Evolutionary conservation across 305 asterid species (phyloP).

Genomic region (Withania somnifera): DNA sequence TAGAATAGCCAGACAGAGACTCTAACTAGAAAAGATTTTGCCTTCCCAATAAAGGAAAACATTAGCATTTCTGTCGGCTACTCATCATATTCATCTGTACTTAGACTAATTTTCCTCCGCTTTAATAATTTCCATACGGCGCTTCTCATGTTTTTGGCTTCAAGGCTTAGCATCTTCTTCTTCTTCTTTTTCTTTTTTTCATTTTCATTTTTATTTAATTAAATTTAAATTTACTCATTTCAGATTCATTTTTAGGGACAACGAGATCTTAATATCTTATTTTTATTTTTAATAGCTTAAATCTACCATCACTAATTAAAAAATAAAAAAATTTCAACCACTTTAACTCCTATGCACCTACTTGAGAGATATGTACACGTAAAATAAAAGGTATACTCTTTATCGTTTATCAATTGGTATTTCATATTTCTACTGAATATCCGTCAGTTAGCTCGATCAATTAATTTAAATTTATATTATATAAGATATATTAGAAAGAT

Average conservation of each 20-base stretch:
- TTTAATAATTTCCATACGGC: not conserved
- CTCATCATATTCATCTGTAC: not conserved
- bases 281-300: no score
- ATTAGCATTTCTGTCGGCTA: not conserved
- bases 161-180: no score
- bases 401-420: not conserved
- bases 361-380: not conserved
- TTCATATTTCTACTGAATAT: not conserved
- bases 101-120: not conserved
- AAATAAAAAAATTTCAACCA: no score
- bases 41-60: not conserved
- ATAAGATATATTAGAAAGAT: no score
- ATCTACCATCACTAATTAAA: no score
- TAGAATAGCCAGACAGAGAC: not conserved
- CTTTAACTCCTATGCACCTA: no score
- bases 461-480: not conserved
- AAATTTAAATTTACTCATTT: no score
- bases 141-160: not conserved
- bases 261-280: no score
- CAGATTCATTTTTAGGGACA: no score
- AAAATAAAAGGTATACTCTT: not conserved
- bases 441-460: no score
- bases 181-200: no score
- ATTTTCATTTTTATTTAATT: no score
- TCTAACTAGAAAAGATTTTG: not conserved